Base-by-base conservation (phyloP, 2,329 filamentous ascomycete genomes). In the Diplodia corticola region DNA sequence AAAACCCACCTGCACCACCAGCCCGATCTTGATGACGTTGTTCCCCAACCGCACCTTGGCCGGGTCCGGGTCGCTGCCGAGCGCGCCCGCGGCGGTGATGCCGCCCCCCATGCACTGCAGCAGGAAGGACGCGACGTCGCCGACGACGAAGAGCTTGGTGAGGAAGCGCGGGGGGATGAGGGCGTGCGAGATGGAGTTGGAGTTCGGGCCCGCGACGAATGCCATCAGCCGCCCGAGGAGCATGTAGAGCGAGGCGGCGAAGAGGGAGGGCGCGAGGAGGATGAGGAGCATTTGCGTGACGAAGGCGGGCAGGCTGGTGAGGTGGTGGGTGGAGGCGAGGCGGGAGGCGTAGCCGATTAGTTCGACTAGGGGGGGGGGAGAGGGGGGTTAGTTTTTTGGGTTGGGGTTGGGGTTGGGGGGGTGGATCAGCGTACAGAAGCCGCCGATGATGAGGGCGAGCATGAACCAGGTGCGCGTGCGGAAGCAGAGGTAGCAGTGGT, bases 271-370 rank as follows among this genome's bases (percentile, higher is more conserved):
- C 1, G 77, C 80, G 30, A 82, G 73, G 1, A 83, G 79, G 54
- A 82, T 72, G 35, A 83, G 74, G 54, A 82, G 69, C 49, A 73
- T 74, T 67, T 82, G 78, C 44, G 83, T 71, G 54, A 82, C 78
- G 71, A 79, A 84, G 2, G 78, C 74, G 0, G 71, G 70, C 13
- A 78, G 67, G 7, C 77, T 77, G 40, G 59, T 48, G 35, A 49
- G 22, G 46, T 76, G 5, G 28, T 76, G 80, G 44, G 79, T 69
- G 1, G 54, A 26, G 3, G 74, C 70, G 2, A 79, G 79, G 60
- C 84, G 80, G 2, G 79, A 81, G 17, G 82, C 70, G 67, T 86
- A 86, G 15, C 84, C 84, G 33, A 86, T 73, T 0, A 73, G 71
- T 72, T 86, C 82, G 68, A 85, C 82, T 85, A 57, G 10, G 50